phyloP scores from a whole-genome alignment of 352 stramenopile species.

The Blastocystis sp. region DNA sequence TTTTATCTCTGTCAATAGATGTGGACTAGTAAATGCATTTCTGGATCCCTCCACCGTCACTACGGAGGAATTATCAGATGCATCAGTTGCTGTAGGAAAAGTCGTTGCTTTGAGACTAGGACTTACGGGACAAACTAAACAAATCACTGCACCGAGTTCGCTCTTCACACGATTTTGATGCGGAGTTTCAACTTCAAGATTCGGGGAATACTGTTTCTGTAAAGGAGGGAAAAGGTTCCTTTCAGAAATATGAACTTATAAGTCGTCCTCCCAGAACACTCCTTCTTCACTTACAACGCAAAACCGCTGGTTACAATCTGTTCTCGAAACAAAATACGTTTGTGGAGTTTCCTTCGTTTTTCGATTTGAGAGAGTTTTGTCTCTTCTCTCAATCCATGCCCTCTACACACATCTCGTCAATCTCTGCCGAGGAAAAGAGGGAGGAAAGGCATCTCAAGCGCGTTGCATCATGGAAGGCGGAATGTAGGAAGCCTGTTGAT shows the following conservation, averaged over 20 bases:
- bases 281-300: background rate
- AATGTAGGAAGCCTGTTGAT: background rate
- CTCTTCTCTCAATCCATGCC: constrained; percentile 43
- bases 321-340: constrained; percentile 7
- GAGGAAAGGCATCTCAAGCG: constrained; percentile 21
- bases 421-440: background rate
- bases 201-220: background rate
- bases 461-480: constrained; percentile 6
- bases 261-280: background rate
- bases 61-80: background rate
- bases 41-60: background rate
- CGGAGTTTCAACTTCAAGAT: background rate
- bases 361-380: constrained; percentile 46
- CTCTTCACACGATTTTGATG: constrained; percentile 46
- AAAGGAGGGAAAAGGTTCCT: background rate
- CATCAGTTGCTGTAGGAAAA: background rate
- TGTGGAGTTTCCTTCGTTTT: constrained; percentile 34
- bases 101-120: background rate
- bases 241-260: constrained; percentile 46
- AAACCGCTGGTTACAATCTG: background rate
- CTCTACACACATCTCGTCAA: background rate
- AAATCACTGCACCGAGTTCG: constrained; percentile 15
- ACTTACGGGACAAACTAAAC: background rate
- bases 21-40: constrained; percentile 1
- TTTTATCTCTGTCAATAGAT: background rate